A percentile compares a stretch with the other conserved stretches of the same genome.
Conservation (phyloP, 257 asterid genomes). For the Penstemon barbatus region DNA sequence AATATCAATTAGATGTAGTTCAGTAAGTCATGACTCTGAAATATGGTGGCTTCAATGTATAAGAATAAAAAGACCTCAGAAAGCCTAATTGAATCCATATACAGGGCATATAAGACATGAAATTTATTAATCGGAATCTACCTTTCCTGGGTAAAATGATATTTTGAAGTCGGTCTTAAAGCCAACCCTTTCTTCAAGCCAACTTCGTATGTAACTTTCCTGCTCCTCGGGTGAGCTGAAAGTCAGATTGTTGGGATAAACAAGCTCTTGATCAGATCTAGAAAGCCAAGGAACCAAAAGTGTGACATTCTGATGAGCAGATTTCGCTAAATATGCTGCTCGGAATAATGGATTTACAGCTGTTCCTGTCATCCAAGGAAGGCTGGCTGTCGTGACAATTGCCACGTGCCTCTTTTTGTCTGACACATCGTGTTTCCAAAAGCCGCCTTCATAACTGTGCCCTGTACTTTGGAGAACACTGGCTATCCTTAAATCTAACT, state of each 20-base stretch:
- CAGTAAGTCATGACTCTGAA: background rate
- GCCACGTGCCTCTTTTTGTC: constrained; percentile 90
- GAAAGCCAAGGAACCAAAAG: constrained; percentile 99
- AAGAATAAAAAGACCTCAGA: background rate
- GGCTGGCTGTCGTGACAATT: constrained; percentile 97
- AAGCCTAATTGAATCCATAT: constrained; percentile 1
- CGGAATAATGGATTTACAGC: constrained; percentile 97
- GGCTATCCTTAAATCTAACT: constrained; percentile 82
- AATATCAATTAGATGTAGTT: background rate
- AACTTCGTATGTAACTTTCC: constrained; percentile 76
- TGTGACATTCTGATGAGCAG: constrained; percentile 82
- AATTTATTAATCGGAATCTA: constrained; percentile 27
- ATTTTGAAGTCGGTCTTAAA: constrained; percentile 87
- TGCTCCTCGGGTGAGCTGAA: constrained; percentile 95
- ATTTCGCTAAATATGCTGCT: constrained; percentile 93
- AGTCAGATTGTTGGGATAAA: constrained; percentile 81
- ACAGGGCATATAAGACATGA: constrained; percentile 3
- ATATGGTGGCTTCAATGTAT: constrained; percentile 10
- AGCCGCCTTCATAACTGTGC: constrained; percentile 84
- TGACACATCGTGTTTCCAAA: constrained; percentile 63
- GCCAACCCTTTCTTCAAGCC: constrained; percentile 98
- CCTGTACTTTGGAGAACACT: constrained; percentile 96
- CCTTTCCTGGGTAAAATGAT: constrained; percentile 99
- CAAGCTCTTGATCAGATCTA: constrained; percentile 91
- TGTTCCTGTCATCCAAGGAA: constrained; percentile 99